Base-by-base conservation (phyloP, 2,329 filamentous ascomycete species). In the Elsinoe fawcettii region DNA sequence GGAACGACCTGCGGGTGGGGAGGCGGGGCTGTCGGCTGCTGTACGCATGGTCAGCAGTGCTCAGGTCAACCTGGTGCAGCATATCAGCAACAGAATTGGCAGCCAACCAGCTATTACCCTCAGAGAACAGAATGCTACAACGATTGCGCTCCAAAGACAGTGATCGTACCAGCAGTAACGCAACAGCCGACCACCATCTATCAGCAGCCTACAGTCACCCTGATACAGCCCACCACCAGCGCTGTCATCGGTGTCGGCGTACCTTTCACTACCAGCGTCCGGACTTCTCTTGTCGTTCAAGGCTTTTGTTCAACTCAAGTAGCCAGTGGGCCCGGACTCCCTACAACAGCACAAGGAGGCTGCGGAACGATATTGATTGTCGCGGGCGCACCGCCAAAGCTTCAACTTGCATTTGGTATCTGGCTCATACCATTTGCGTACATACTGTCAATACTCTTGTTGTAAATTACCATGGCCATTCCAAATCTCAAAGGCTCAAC, bases 1-100 rank as follows among this genome's bases (percentile, higher is more conserved):
- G 54, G 54, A n/a, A 56, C 54, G n/a, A 46, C 39, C 9, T 56
- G 54, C 41, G 54, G 54, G 7, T 56, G 54, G 54, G 54, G 37
- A 16, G 41, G 41, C 16, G 54, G 54, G 11, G 23, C 39, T 11
- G 54, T 56, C 25, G 54, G 54, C 14, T 56, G 54, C 18, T 56
- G 54, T 25, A 25, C 54, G 5, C 23, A 36, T 9, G 54, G 54
- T 9, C 54, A 56, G 32, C 41, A 37, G n/a, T 56, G 54, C 16
- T 22, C 39, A 32, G 54, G 54, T 16, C 39, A 49, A 18, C 39
- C 41, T 25, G 54, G 39, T 7, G 54, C 37, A 34, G 54, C 39
- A 36, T 22, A 27, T n/a, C 54, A 56, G 30, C 49, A 53, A 53
- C 30, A 34, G 16, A 51, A 30, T 25, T 56, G 54, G 54, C 37